A percentile compares a stretch with the other conserved stretches of the same genome.
Evolutionary conservation across 2,329 filamentous ascomycete genomes (phyloP).

Genomic region (Trichoderma pleuroti): DNA sequence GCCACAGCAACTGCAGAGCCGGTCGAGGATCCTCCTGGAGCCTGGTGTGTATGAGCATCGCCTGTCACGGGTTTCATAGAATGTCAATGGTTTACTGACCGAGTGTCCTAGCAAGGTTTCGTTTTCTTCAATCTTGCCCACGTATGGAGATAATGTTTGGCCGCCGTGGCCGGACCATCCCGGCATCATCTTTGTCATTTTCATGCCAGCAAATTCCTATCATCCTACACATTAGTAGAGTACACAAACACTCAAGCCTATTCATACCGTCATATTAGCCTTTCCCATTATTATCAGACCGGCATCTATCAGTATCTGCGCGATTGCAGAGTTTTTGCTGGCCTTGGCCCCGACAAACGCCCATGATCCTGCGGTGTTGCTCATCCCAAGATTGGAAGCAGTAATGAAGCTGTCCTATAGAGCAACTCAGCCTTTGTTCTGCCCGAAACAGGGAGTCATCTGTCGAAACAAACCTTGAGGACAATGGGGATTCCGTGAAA

Average conservation of each 20-base stretch:
- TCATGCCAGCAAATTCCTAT: conserved; percentile 24
- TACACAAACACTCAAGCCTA: neutral
- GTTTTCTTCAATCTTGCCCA: conserved; percentile 21
- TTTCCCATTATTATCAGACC: conserved; percentile 26
- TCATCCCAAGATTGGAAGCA: conserved; percentile 23
- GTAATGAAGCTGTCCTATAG: conserved; percentile 23
- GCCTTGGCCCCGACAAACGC: conserved; percentile 19
- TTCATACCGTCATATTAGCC: conserved; percentile 22
- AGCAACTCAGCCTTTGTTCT: neutral
- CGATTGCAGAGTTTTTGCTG: conserved; percentile 19
- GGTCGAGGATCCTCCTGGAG: conserved; percentile 32
- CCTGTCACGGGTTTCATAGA: neutral
- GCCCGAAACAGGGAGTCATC: no score
- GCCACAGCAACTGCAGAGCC: conserved; percentile 35
- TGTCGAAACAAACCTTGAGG: conserved; percentile 22
- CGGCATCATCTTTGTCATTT: conserved; percentile 20
- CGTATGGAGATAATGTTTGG: conserved; percentile 30
- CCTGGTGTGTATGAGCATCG: conserved; percentile 18
- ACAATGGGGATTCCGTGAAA: conserved; percentile 28
- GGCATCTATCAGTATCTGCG: conserved; percentile 19
- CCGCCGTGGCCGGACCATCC: conserved; percentile 23
- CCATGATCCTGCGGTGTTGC: conserved; percentile 22
- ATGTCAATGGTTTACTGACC: conserved; percentile 11
- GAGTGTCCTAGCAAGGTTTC: conserved; percentile 19
- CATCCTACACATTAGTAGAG: neutral